These are phyloP conservation scores for Flaveria robusta DNA, from an alignment of 129 eudicot genomes.

Conservation along the genomic window DNA sequence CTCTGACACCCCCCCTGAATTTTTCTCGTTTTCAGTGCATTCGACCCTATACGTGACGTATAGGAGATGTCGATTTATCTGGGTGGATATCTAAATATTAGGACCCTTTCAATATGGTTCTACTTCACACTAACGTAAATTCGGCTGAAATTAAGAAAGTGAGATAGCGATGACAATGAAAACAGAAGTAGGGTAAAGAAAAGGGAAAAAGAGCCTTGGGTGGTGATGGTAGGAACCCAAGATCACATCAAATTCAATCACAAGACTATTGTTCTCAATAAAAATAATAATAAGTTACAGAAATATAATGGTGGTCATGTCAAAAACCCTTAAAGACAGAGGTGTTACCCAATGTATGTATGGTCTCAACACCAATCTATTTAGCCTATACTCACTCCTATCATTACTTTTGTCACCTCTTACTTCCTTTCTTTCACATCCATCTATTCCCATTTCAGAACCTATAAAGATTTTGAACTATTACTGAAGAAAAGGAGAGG, in stretches of 20 bases:
- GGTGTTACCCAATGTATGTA: slow-evolving; percentile 13
- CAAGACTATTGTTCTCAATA: not conserved
- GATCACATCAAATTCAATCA: not conserved
- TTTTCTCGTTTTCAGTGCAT: too few relatives aligned
- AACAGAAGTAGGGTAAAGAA: not conserved
- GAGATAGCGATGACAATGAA: not conserved
- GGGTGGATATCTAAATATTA: too few relatives aligned
- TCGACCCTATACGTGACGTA: too few relatives aligned
- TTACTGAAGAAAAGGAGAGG: not conserved
- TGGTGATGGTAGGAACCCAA: not conserved
- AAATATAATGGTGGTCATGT: not conserved
- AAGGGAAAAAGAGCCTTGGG: not conserved
- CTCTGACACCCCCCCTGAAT: too few relatives aligned
- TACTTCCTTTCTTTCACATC: slow-evolving; percentile 35
- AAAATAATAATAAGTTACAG: not conserved
- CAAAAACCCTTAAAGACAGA: slow-evolving; percentile 30
- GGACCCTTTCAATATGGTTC: too few relatives aligned
- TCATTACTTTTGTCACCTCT: slow-evolving; percentile 8
- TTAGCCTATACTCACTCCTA: slow-evolving; percentile 23
- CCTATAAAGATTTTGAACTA: slow-evolving; percentile 21
- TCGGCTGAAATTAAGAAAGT: not conserved
- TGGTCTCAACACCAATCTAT: slow-evolving; percentile 19
- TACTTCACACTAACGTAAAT: not conserved
- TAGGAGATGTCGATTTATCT: too few relatives aligned
- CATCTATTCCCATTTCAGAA: slow-evolving; percentile 17